These are phyloP conservation scores for Blastobotrys robertii DNA, from an alignment of 805 yeast genomes.

Conservation along the genomic window DNA sequence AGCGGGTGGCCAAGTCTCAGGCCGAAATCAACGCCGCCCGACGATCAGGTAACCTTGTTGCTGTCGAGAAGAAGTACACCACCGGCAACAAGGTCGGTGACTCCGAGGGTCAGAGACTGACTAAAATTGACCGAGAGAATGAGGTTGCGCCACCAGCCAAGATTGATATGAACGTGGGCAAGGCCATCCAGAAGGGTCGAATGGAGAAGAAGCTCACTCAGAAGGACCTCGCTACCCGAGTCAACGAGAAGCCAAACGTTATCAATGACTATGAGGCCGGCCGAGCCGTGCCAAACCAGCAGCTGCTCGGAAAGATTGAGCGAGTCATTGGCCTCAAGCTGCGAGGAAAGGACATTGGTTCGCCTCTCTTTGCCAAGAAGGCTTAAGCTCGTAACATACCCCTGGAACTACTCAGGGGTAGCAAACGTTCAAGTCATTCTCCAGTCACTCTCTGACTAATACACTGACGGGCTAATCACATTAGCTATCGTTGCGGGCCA, in stretches of 20 bases:
- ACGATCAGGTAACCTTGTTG: slow-evolving; percentile 79
- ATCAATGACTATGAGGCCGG: slow-evolving; percentile 96
- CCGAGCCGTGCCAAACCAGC: slow-evolving; percentile 94
- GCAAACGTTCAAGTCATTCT: too few species aligned
- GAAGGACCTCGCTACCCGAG: slow-evolving; percentile 90
- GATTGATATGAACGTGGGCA: slow-evolving; percentile 75
- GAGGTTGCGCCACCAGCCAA: slow-evolving; percentile 91
- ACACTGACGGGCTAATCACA: too few species aligned
- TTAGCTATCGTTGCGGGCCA: too few species aligned
- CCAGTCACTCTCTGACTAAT: too few species aligned
- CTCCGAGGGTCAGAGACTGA: slow-evolving; percentile 89
- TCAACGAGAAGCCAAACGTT: slow-evolving; percentile 92
- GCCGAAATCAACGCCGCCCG: slow-evolving; percentile 87
- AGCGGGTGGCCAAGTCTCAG: slow-evolving; percentile 67
- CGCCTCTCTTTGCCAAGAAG: slow-evolving; percentile 42
- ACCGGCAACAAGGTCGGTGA: slow-evolving; percentile 46
- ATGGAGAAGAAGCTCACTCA: slow-evolving; percentile 83
- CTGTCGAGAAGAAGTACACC: slow-evolving; percentile 90
- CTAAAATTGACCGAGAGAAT: slow-evolving; percentile 87
- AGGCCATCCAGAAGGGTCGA: slow-evolving; percentile 76
- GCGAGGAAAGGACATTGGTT: slow-evolving; percentile 93
- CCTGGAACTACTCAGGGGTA: too few species aligned
- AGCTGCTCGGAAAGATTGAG: slow-evolving; percentile 83
- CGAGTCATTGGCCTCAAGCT: slow-evolving; percentile 89
- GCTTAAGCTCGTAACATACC: too few species aligned